Conservation (phyloP, 2,329 filamentous ascomycete species). For the Colletotrichum australisinense region DNA sequence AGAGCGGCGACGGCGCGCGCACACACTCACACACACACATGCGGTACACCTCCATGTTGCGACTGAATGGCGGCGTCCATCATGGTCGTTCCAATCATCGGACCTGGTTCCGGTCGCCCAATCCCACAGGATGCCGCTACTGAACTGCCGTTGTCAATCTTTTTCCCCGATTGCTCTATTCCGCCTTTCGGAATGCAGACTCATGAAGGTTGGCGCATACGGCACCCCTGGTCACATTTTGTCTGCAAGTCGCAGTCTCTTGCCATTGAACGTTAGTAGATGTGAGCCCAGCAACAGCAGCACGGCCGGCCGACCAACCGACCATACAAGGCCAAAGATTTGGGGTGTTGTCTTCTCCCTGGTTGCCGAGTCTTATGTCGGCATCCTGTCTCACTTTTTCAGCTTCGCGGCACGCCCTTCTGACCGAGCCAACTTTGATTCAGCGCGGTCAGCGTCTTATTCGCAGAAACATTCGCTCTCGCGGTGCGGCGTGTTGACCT, state of each 20-base stretch:
- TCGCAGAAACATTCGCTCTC: slow-evolving; percentile 20
- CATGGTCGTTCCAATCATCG: not conserved
- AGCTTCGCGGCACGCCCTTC: slow-evolving; percentile 11
- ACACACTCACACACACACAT: too few relatives aligned
- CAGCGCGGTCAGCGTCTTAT: not conserved
- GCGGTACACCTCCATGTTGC: not conserved
- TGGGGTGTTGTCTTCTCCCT: not conserved
- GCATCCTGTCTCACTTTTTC: slow-evolving; percentile 2
- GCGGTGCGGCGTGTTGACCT: not conserved
- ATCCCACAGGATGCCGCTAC: slow-evolving; percentile 6
- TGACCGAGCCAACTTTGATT: slow-evolving; percentile 2
- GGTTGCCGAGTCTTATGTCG: not conserved
- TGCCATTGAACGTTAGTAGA: not conserved
- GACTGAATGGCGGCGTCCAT: slow-evolving; percentile 6
- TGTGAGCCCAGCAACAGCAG: not conserved
- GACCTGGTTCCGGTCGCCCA: slow-evolving; percentile 15
- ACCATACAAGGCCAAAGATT: not conserved
- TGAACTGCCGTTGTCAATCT: slow-evolving; percentile 15
- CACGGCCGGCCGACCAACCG: not conserved
- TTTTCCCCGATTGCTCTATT: not conserved
- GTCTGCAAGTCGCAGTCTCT: slow-evolving; percentile 2
- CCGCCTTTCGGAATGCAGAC: slow-evolving; percentile 9
- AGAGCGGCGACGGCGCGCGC: not conserved
- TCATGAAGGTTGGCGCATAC: not conserved
- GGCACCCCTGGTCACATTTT: not conserved